Conservation (phyloP, 1,284 basidiomycete genomes). For the Coriolopsis trogii region DNA sequence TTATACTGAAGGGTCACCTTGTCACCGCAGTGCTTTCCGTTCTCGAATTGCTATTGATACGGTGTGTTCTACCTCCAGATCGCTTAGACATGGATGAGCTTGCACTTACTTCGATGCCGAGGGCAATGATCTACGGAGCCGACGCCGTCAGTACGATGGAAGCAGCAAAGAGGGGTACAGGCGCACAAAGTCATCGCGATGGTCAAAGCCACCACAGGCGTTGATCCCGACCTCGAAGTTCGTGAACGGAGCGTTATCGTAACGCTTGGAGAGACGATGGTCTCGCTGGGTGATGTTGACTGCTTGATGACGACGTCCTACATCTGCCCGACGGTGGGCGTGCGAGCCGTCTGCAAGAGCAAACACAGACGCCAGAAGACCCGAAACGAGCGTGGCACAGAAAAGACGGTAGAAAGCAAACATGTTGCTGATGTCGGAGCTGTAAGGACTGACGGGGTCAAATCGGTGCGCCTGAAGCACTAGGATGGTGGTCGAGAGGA, state of each 20-base stretch:
- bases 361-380: slow-evolving; percentile 2
- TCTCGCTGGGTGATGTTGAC: slow-evolving; percentile 5
- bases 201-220: slow-evolving; percentile 21
- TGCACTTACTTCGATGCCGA: slow-evolving; percentile 12
- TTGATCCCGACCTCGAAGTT: slow-evolving; percentile 45
- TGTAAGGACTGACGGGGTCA: slow-evolving; percentile 2
- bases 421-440: slow-evolving; percentile 4
- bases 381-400: slow-evolving; percentile 12
- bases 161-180: neutral
- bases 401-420: slow-evolving; percentile 10
- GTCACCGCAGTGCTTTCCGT: neutral
- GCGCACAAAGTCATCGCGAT: slow-evolving; percentile 37
- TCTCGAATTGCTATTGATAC: neutral
- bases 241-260: slow-evolving; percentile 34
- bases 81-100: neutral
- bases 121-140: slow-evolving; percentile 14
- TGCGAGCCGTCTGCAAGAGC: slow-evolving; percentile 8
- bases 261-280: slow-evolving; percentile 23
- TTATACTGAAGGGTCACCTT: slow-evolving; percentile 1
- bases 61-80: too few relatives aligned
- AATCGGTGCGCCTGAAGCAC: too few relatives aligned
- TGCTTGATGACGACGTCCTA: slow-evolving; percentile 10
- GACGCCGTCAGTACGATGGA: too few relatives aligned
- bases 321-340: neutral
- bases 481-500: too few relatives aligned